Percentiles rank a stretch among this genome's conserved stretches.
Conservation (phyloP, 495 filamentous ascomycete species). For the Penicillium nucicola region DNA sequence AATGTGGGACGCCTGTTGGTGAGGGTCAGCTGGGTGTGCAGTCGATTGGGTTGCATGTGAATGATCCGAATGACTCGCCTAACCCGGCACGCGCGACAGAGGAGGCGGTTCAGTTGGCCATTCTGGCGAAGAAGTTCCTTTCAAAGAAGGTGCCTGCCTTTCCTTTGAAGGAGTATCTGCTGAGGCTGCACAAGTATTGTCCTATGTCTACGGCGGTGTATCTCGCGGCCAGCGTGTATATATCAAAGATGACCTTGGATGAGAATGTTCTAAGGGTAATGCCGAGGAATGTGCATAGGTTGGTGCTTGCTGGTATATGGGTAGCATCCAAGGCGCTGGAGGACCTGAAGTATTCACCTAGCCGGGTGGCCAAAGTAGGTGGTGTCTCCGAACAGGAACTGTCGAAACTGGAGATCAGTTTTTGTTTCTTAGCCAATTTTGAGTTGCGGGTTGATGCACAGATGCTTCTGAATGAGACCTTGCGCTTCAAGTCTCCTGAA, state of each 20-base stretch:
- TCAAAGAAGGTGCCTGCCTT: conserved; percentile 82
- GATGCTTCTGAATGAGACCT: conserved; percentile 49
- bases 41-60: conserved; percentile 31
- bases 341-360: conserved; percentile 81
- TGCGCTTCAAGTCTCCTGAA: background rate
- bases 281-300: conserved; percentile 77
- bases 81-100: conserved; percentile 2
- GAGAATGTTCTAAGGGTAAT: conserved; percentile 75
- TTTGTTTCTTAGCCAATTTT: conserved; percentile 82
- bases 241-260: conserved; percentile 70
- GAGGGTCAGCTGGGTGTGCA: conserved; percentile 12
- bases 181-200: conserved; percentile 83
- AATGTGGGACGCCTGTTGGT: conserved; percentile 45
- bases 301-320: conserved; percentile 77
- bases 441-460: conserved; percentile 69
- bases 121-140: conserved; percentile 87
- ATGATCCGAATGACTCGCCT: conserved; percentile 1
- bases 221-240: conserved; percentile 88
- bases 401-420: conserved; percentile 80
- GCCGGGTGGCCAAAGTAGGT: conserved; percentile 81
- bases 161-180: conserved; percentile 76
- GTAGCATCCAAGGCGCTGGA: conserved; percentile 93
- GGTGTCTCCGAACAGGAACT: conserved; percentile 80
- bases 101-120: conserved; percentile 21
- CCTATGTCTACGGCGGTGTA: conserved; percentile 96